Base-by-base conservation (phyloP, 139 green algal genomes). In the Haematococcus lacustris region DNA sequence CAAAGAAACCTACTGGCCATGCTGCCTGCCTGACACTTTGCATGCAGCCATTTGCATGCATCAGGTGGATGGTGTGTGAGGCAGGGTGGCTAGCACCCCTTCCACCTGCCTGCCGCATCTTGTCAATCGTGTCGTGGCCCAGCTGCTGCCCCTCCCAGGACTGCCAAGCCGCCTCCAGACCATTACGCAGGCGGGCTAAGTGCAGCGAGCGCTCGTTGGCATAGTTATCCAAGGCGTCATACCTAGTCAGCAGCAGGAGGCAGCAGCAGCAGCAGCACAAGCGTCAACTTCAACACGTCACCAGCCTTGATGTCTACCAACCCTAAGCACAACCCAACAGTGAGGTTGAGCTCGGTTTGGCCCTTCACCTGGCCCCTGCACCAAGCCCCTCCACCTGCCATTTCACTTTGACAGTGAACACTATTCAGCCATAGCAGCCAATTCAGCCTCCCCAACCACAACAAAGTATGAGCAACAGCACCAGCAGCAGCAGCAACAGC, bases 181-280 rank as follows among this genome's bases (percentile, higher is more conserved):
- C 38, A 26, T 86, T 63, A 0, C 82, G 76, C 43, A 90, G 37
- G 25, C 51, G 41, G 5, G 70, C 59, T 17, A 88, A 37, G 33
- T 71, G 81, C 3, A 71, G 6, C 39, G 73, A 82, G 28, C 82
- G 78, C 76, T 88, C 85, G 63, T 90, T 90, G 9, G 38, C 65
- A 74, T 90, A 90, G 64, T 83, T 81, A 4, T 4, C 17, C 43
- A 89, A 69, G 50, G 82, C 76, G 71, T 89, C 85, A 75, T 78
- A 89, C 85, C 85, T 89, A 17, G n/a, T n/a, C n/a, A n/a, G n/a
- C n/a, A n/a, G n/a, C n/a, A n/a, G n/a, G n/a, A n/a, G n/a, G n/a
- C n/a, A n/a, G n/a, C n/a, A n/a, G n/a, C n/a, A n/a, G n/a, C n/a
- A n/a, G n/a, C n/a, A n/a, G n/a, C n/a, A n/a, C n/a, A n/a, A n/a